Evolutionary conservation across 305 asterid species (phyloP).

Genomic region (Plantago coronopus): DNA sequence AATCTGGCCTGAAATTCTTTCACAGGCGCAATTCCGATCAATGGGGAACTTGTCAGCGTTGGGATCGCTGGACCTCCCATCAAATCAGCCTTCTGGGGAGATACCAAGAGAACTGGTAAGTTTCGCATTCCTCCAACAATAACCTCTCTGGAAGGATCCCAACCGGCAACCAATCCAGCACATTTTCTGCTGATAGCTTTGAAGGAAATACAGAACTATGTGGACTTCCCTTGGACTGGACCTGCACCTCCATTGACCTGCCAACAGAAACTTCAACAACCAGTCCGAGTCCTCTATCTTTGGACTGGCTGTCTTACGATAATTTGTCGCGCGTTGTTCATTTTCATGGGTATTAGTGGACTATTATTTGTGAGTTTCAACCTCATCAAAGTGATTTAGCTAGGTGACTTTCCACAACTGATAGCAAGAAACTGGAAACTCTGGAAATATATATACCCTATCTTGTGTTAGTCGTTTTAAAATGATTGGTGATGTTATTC

Average conservation of each 20-base stretch:
- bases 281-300: not conserved
- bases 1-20: not conserved
- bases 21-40: conserved; percentile 21
- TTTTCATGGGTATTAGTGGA: too few species aligned
- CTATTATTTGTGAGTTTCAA: too few species aligned
- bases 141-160: conserved; percentile 44
- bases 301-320: not conserved
- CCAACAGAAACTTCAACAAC: conserved; percentile 1
- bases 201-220: conserved; percentile 38
- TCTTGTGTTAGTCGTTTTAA: too few species aligned
- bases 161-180: conserved; percentile 27
- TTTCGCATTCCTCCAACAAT: conserved; percentile 45
- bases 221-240: conserved; percentile 32
- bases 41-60: not conserved
- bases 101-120: conserved; percentile 34
- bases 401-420: too few species aligned
- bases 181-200: conserved; percentile 30
- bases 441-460: too few species aligned
- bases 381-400: too few species aligned
- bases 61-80: not conserved
- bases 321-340: too few species aligned
- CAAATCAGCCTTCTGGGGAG: conserved; percentile 35
- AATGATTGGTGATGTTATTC: too few species aligned
- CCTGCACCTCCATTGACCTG: conserved; percentile 7
- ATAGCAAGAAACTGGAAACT: too few species aligned